A percentile compares a stretch with the other conserved stretches of the same genome.
Evolutionary conservation across 148 eudicot genomes (phyloP).

Genomic region (Euryodendron excelsum): DNA sequence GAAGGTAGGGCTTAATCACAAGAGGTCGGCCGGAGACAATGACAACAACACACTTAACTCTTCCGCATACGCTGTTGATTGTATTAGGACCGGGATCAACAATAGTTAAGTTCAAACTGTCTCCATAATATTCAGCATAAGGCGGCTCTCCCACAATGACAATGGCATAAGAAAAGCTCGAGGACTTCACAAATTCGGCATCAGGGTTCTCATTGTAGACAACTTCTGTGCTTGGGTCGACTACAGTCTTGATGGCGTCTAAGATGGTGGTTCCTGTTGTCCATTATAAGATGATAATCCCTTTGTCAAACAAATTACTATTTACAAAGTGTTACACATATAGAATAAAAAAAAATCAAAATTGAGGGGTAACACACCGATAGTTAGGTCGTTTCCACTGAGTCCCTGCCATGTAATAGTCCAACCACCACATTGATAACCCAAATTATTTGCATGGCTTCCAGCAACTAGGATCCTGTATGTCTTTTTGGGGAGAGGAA

Average conservation of each 20-base stretch:
- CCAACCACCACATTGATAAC: conserved; percentile 16
- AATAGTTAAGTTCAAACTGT: conserved; percentile 42
- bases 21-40: conserved; percentile 51
- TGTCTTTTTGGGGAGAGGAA: conserved; percentile 20
- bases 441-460: conserved; percentile 13
- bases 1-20: conserved; percentile 41
- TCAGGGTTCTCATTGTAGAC: conserved; percentile 37
- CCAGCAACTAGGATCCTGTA: conserved; percentile 16
- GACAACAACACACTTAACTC: conserved; percentile 45
- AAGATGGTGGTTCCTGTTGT: conserved; percentile 31
- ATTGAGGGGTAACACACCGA: not conserved
- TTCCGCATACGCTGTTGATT: conserved; percentile 32
- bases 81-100: conserved; percentile 34
- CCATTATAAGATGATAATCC: not conserved
- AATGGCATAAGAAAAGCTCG: conserved; percentile 48
- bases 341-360: not conserved
- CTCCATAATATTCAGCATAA: conserved; percentile 44
- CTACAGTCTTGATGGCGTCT: conserved; percentile 14
- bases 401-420: not conserved
- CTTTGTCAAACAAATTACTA: no score
- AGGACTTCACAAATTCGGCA: conserved; percentile 27
- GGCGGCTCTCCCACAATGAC: conserved; percentile 62
- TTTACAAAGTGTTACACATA: no score
- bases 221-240: conserved; percentile 38
- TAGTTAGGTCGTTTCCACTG: conserved; percentile 7